Evolutionary conservation across 305 asterid genomes (phyloP), one percentile per base, ranked within the genome.

Genomic region (Nicotiana rustica): DNA sequence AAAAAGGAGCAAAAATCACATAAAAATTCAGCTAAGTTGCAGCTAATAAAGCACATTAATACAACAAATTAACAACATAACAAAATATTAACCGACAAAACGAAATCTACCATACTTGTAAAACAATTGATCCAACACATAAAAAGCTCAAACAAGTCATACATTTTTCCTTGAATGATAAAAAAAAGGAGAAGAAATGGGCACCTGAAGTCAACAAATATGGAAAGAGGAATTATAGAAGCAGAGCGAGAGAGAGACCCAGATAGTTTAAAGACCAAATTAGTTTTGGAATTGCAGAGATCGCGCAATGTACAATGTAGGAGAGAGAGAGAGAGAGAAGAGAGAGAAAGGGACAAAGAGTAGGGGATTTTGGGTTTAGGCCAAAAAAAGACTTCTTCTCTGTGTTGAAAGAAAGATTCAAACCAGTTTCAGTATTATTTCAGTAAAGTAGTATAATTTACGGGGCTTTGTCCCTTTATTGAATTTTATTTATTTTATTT

Each of bases 231-330:
- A 82, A 49, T 25, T 29, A 44, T 2, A 44, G 13, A 44, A 44
- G 52, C 52, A 73, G 81, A 38, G 15, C 33, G 4, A 44, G 81
- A 38, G 15, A 61, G 7, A 44, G 81, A 49, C 59, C 78, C 82
- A 76, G 77, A n/a, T 10, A 77, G 18, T 13, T 35, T 66, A 59
- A 67, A 69, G 60, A 76, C 10, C 60, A 60, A 41, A 79, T 36
- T 18, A 84, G 77, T 67, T 60, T 9, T 13, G 75, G 35, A 71
- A 80, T 61, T 55, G 83, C 83, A 79, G 78, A 69, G 83, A 84
- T 84, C 80, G 86, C 71, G 84, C 83, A 78, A 83, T 73, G 71
- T 59, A 71, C 38, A 80, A 78, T 71, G 82, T 62, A 14, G 52
- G 71, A 82, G 73, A 68, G 33, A 29, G 29, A 41, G 44, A 56